Percentiles rank a stretch among this genome's conserved stretches.
Conservation (phyloP, 1,284 basidiomycete species). For the Crucibulum cyathiforme region DNA sequence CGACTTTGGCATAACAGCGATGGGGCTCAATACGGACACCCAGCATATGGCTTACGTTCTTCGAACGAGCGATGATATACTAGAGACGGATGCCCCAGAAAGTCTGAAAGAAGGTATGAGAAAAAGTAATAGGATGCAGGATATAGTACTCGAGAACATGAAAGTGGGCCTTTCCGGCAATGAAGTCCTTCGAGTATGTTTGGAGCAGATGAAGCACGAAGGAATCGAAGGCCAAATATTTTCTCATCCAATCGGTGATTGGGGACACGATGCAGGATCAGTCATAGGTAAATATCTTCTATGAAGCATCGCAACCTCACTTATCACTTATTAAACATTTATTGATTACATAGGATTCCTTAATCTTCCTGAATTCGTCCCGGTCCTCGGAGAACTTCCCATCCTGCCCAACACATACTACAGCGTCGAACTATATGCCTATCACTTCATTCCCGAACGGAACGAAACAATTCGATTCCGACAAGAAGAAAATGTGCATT, state of each 20-base stretch:
- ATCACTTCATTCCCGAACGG: slow-evolving; percentile 54
- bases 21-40: slow-evolving; percentile 62
- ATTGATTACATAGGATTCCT: slow-evolving; percentile 44
- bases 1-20: slow-evolving; percentile 59
- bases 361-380: slow-evolving; percentile 52
- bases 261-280: slow-evolving; percentile 60
- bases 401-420: slow-evolving; percentile 54
- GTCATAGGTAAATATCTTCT: slow-evolving; percentile 49
- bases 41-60: slow-evolving; percentile 64
- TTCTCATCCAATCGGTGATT: slow-evolving; percentile 62
- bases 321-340: background rate
- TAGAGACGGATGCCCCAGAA: slow-evolving; percentile 48
- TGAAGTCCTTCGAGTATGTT: slow-evolving; percentile 46
- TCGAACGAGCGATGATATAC: slow-evolving; percentile 31
- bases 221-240: slow-evolving; percentile 57
- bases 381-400: slow-evolving; percentile 49
- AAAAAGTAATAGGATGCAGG: slow-evolving; percentile 58
- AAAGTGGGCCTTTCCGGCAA: slow-evolving; percentile 53
- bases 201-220: slow-evolving; percentile 49
- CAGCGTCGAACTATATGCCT: slow-evolving; percentile 59
- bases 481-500: slow-evolving; percentile 57
- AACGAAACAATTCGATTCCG: slow-evolving; percentile 53
- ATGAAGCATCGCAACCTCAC: background rate
- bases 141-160: slow-evolving; percentile 54
- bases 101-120: slow-evolving; percentile 50